These are phyloP conservation scores for Suillus paluster DNA, from an alignment of 768 basidiomycete species.

Conservation along the genomic window DNA sequence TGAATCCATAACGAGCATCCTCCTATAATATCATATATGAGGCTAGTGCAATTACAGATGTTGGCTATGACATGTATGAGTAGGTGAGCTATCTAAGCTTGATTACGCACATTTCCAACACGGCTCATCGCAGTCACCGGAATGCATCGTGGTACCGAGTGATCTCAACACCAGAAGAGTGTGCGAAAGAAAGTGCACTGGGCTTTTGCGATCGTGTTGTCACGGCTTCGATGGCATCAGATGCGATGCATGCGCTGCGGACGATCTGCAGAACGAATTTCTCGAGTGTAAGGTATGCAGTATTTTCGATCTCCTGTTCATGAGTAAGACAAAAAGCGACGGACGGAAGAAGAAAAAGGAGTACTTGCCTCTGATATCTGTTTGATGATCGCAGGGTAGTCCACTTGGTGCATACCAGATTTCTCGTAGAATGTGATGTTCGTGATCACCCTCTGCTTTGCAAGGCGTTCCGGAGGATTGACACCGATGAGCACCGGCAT, in stretches of 20 bases:
- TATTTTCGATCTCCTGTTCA: constrained; percentile 51
- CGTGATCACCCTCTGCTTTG: constrained; percentile 64
- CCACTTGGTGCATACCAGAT: constrained; percentile 26
- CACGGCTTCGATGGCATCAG: constrained; percentile 41
- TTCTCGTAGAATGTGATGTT: constrained; percentile 52
- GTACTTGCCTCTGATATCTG: constrained; percentile 30
- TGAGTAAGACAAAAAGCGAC: constrained; percentile 5
- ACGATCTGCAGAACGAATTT: constrained; percentile 56
- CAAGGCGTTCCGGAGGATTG: constrained; percentile 67
- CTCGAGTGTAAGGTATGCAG: constrained; percentile 64
- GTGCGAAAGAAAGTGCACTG: constrained; percentile 69
- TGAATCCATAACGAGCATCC: no score
- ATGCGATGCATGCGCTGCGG: constrained; percentile 39
- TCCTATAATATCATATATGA: no score
- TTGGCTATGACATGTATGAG: background rate
- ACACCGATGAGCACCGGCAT: constrained; percentile 69
- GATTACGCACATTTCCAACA: background rate
- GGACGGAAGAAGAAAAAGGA: background rate
- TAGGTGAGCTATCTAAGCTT: background rate
- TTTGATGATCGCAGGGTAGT: constrained; percentile 44
- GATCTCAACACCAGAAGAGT: constrained; percentile 66
- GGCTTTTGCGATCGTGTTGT: constrained; percentile 69
- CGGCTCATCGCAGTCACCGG: background rate
- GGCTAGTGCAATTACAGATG: no score
- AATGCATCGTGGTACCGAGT: constrained; percentile 39